phyloP scores from a whole-genome alignment of 805 yeast species.

The Pichia occidentalis region DNA sequence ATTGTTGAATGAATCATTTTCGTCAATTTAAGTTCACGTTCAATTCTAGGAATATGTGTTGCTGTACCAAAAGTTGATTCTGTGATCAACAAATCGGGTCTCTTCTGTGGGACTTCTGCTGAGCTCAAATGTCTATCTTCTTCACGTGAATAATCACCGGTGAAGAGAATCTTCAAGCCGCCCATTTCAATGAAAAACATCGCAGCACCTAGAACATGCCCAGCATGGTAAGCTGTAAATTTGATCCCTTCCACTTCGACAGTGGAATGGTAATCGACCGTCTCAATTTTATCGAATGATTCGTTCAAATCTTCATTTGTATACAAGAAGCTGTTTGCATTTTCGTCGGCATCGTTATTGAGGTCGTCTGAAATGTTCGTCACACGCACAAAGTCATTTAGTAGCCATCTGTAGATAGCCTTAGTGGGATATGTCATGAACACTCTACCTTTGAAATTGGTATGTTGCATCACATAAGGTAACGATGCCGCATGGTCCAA shows the following conservation, averaged over 20 bases:
- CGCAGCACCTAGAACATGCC: constrained; percentile 99
- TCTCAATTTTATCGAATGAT: constrained; percentile 85
- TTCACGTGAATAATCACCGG: constrained; percentile 97
- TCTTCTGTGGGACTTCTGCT: constrained; percentile 85
- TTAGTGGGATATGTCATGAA: constrained; percentile 99
- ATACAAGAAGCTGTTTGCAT: constrained; percentile 45
- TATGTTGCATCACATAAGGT: constrained; percentile 97
- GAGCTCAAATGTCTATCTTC: constrained; percentile 90
- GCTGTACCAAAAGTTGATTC: constrained; percentile 98
- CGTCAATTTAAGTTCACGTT: constrained; percentile 77
- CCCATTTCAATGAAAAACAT: constrained; percentile 96
- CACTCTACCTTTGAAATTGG: constrained; percentile 89
- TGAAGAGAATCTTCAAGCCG: constrained; percentile 79
- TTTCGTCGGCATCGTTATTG: constrained; percentile 38
- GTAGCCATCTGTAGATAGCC: constrained; percentile 93
- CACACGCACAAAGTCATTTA: constrained; percentile 90
- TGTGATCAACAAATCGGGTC: constrained; percentile 85
- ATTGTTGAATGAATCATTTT: constrained; percentile 78
- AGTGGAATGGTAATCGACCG: constrained; percentile 93
- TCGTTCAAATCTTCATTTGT: constrained; percentile 85
- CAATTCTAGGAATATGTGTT: constrained; percentile 84
- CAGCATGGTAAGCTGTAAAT: constrained; percentile 98
- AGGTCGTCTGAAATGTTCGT: constrained; percentile 51
- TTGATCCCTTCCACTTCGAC: constrained; percentile 89
- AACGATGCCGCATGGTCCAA: constrained; percentile 96